phyloP scores from a whole-genome alignment of 495 filamentous ascomycete genomes.

The Lophiostoma macrostomum region DNA sequence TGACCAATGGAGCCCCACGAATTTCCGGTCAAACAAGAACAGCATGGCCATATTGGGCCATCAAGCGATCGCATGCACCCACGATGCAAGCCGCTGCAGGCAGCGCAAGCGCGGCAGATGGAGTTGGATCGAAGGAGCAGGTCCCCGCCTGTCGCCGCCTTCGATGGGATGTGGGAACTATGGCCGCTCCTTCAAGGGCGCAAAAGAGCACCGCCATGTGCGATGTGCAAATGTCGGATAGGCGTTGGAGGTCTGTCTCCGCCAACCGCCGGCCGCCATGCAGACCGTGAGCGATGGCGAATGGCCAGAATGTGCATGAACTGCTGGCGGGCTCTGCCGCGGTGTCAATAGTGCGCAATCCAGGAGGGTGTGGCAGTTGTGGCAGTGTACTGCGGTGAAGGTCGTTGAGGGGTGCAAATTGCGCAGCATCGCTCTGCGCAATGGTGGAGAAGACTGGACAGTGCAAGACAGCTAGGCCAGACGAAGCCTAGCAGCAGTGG shows the following conservation, averaged over 20 bases:
- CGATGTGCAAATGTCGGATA: not conserved
- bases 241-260: not conserved
- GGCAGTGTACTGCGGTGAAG: slow-evolving; percentile 4
- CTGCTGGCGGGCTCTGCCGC: not conserved
- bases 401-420: not conserved
- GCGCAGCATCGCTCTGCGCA: not conserved
- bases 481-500: slow-evolving; percentile 6
- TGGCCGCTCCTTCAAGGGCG: slow-evolving; percentile 8
- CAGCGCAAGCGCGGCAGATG: not conserved
- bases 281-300: slow-evolving; percentile 1
- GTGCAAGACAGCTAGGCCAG: not conserved
- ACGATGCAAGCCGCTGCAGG: slow-evolving; percentile 15
- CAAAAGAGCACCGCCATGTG: not conserved
- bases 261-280: slow-evolving; percentile 11
- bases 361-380: slow-evolving; percentile 12
- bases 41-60: slow-evolving; percentile 12
- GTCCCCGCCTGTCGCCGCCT: slow-evolving; percentile 7
- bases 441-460: not conserved
- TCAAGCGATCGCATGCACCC: slow-evolving; percentile 17
- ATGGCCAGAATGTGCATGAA: not conserved
- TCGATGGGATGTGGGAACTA: not conserved
- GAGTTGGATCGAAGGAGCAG: not conserved
- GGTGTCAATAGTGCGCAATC: not conserved
- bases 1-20: slow-evolving; percentile 14
- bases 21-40: slow-evolving; percentile 21